A percentile compares a stretch with the other conserved stretches of the same genome.
Evolutionary conservation across 345 rosid genomes (phyloP).

Genomic region (Psidium friedrichsthalianum): DNA sequence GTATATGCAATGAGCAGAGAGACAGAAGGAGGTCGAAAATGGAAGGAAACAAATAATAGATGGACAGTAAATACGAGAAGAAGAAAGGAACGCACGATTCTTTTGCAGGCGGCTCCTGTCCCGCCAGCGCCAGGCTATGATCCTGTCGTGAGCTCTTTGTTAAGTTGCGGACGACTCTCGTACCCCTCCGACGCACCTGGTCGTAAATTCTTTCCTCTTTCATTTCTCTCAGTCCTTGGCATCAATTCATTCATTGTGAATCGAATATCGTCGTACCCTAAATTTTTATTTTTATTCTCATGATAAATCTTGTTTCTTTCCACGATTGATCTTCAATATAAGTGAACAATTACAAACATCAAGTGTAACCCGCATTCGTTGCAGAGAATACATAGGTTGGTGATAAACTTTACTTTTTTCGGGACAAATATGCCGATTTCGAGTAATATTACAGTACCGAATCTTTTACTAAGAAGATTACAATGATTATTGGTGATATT

Average conservation of each 20-base stretch:
- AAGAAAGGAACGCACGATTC: not conserved
- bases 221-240: not conserved
- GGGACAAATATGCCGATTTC: not conserved
- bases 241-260: not conserved
- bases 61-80: not conserved
- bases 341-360: not conserved
- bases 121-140: not conserved
- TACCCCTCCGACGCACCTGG: not conserved
- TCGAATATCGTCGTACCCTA: not conserved
- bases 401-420: not conserved
- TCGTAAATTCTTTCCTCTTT: not conserved
- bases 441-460: not conserved
- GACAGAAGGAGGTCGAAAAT: not conserved
- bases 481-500: not conserved
- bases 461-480: not conserved
- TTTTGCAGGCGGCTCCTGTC: not conserved
- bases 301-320: not conserved
- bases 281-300: not conserved
- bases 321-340: not conserved
- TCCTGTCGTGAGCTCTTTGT: not conserved
- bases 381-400: not conserved
- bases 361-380: not conserved
- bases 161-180: not conserved
- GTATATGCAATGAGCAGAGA: not conserved
- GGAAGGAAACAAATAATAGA: not conserved